Evolutionary conservation across 495 filamentous ascomycete genomes (phyloP), one percentile per base, ranked within the genome.

Genomic region (Parmelia sp.): DNA sequence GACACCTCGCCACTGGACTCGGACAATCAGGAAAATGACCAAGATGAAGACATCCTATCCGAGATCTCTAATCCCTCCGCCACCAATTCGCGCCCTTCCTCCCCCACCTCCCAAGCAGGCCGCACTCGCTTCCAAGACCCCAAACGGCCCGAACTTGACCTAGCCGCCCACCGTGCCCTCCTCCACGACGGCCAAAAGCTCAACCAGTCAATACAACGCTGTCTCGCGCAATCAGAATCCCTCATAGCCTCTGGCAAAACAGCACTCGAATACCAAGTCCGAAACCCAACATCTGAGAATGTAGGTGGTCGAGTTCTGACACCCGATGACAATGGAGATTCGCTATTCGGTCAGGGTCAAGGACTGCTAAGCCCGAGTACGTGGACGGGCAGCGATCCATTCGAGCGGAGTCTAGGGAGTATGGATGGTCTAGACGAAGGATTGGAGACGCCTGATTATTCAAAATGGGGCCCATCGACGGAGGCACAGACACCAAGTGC

Each of bases 181-280:
- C 82, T 98, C 6, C 75, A 89, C 29, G 92, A 96, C 73, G 92
- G 88, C 63, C 90, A 96, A 70, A 93, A 89, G 74, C 90, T 97
- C 77, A 97, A 97, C 72, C 89, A 94, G 69, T 93, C 89, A 69
- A 79, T 99, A 5, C 92, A 90, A 71, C 82, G 91, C 35, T 99
- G 94, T 72, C 79, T 96, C 29, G 83, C 83, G 29, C 90, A 89
- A 82, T 91, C 92, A 0, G 94, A 99, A 68, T 87, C 89, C 64
- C 80, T 99, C 44, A 96, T 99, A 69, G 86, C 81, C 39, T 90
- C 96, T 61, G 93, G 88, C 33, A 89, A 87, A 69, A 90, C 88
- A 69, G 94, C 94, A 2, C 82, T 99, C 14, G 88, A 87, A 55
- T 95, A 94, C 69, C 79, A 82, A 44, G 88, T 96, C 23, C 80